Conservation (phyloP, 2,329 filamentous ascomycete species). For the Fusarium begoniae region DNA sequence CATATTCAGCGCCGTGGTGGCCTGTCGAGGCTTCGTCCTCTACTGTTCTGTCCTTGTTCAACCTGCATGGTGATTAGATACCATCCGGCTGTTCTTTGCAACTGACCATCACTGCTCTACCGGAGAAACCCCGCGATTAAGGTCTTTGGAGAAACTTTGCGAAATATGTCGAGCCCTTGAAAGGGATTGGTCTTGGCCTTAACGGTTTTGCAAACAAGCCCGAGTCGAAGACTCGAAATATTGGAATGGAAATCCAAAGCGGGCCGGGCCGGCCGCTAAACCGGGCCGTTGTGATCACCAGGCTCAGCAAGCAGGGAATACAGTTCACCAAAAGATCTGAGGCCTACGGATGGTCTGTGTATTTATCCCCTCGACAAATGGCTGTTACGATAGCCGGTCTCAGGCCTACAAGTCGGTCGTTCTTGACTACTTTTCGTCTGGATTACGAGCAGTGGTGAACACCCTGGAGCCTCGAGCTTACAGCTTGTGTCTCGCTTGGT, state of each 20-base stretch:
- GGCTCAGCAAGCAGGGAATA: conserved; percentile 22
- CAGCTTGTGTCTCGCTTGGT: conserved; percentile 26
- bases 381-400: conserved; percentile 15
- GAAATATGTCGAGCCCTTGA: not conserved
- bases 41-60: not conserved
- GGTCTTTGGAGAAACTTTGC: not conserved
- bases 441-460: conserved; percentile 27
- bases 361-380: conserved; percentile 18
- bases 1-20: conserved; percentile 11
- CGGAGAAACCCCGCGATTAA: not conserved
- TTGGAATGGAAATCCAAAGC: conserved; percentile 30
- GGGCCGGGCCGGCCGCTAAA: conserved; percentile 40
- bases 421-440: conserved; percentile 21
- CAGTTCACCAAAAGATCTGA: conserved; percentile 4
- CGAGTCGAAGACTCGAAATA: not conserved
- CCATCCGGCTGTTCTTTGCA: conserved; percentile 8
- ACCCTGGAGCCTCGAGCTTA: conserved; percentile 24
- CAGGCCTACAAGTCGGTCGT: conserved; percentile 29
- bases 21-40: conserved; percentile 11
- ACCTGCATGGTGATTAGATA: conserved; percentile 4
- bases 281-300: conserved; percentile 39
- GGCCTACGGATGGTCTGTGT: conserved; percentile 24
- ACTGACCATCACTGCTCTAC: conserved; percentile 20
- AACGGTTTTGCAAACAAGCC: not conserved
- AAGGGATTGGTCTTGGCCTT: not conserved